A percentile compares a stretch with the other conserved stretches of the same genome.
phyloP scores from a whole-genome alignment of 768 basidiomycete genomes.

The Tulasnella sp. region DNA sequence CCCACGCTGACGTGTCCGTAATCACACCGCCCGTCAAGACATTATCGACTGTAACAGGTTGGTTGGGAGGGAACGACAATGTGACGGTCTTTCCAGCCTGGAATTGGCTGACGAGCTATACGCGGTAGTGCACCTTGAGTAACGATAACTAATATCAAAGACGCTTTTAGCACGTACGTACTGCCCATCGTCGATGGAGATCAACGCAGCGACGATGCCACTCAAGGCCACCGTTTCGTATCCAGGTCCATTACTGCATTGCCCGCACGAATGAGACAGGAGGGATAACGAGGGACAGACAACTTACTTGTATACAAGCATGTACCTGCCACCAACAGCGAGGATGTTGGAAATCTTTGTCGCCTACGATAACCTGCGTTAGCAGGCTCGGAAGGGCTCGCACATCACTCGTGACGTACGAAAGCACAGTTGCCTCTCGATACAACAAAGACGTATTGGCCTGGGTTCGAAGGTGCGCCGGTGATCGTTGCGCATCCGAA shows the following conservation, averaged over 20 bases:
- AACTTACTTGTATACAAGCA: constrained; percentile 11
- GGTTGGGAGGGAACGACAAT: constrained; percentile 7
- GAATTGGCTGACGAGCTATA: constrained; percentile 12
- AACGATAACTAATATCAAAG: not conserved
- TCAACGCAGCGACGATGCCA: constrained; percentile 7
- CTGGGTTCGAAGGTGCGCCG: constrained; percentile 21
- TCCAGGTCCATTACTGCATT: constrained; percentile 3
- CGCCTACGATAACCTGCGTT: not conserved
- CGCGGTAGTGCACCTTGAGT: not conserved
- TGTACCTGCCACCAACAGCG: constrained; percentile 15
- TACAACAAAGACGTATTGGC: constrained; percentile 25
- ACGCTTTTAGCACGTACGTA: not conserved
- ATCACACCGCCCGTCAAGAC: constrained; percentile 24
- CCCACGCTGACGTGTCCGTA: constrained; percentile 24
- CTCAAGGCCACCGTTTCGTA: not conserved
- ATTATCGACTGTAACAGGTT: constrained; percentile 22
- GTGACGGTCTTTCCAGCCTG: not conserved
- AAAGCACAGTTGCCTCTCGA: constrained; percentile 26
- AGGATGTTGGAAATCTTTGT: constrained; percentile 21
- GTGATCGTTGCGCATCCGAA: constrained; percentile 26
- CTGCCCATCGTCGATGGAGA: constrained; percentile 13
- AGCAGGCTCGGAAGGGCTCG: not conserved
- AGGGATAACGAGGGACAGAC: not conserved
- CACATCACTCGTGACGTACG: not conserved
- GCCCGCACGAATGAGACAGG: too few species aligned